Conservation (phyloP, 768 basidiomycete genomes). For the Kwoniella botswanensis region DNA sequence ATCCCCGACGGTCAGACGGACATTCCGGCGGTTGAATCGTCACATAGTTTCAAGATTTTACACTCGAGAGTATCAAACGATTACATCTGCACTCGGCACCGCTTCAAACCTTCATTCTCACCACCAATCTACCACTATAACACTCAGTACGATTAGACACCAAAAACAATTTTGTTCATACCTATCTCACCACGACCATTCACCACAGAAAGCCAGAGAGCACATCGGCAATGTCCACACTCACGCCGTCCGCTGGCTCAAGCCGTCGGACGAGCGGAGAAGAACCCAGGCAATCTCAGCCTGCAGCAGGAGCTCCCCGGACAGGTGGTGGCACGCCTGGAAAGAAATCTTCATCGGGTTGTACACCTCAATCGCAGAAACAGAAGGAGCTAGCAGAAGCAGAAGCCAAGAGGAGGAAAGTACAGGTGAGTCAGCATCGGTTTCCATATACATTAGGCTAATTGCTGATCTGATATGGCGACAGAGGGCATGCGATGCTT, state of each 20-base stretch:
- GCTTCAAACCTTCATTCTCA: background rate
- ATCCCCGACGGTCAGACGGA: background rate
- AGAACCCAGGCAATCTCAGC: background rate
- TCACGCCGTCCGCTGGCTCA: slow-evolving; percentile 3
- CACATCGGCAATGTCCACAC: too few relatives aligned
- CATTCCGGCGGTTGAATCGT: slow-evolving; percentile 5
- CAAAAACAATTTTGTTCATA: too few relatives aligned
- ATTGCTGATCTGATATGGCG: background rate
- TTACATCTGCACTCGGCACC: background rate
- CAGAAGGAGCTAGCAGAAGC: slow-evolving; percentile 65
- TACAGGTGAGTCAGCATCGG: slow-evolving; percentile 36
- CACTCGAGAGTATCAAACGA: background rate
- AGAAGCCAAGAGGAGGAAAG: slow-evolving; percentile 55
- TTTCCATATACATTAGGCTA: background rate
- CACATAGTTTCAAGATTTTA: background rate
- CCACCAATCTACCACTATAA: too few relatives aligned
- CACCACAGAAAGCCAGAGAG: too few relatives aligned
- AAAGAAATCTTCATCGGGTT: background rate
- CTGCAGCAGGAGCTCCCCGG: background rate
- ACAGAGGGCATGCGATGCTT: slow-evolving; percentile 46
- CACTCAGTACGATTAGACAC: too few relatives aligned
- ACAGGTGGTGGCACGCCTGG: background rate
- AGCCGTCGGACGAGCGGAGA: slow-evolving; percentile 11
- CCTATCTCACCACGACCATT: too few relatives aligned
- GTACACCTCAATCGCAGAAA: slow-evolving; percentile 53